phyloP scores from a whole-genome alignment of 208 protist species.

The Trypanosoma avium region DNA sequence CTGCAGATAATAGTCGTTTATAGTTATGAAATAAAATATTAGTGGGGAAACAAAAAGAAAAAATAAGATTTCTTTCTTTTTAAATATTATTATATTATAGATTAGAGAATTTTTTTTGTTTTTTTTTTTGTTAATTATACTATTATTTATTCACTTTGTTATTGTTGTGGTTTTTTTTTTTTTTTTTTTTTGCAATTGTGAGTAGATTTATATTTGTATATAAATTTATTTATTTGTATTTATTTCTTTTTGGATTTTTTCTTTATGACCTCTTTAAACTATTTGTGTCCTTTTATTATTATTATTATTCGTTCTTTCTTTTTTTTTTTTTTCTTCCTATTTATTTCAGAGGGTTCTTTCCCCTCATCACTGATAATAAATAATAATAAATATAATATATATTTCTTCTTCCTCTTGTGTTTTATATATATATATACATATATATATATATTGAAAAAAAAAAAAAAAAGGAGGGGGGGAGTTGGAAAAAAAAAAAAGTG shows the following conservation, averaged over 20 bases:
- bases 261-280: background rate
- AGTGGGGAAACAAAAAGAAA: background rate
- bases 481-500: too few relatives aligned
- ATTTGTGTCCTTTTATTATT: background rate
- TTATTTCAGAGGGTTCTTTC: too few relatives aligned
- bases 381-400: background rate
- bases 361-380: too few relatives aligned
- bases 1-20: conserved; percentile 20
- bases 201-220: background rate
- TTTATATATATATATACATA: conserved; percentile 10
- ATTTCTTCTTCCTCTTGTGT: background rate
- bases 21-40: background rate
- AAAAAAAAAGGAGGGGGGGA: too few relatives aligned
- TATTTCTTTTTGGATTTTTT: conserved; percentile 1
- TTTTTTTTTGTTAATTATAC: too few relatives aligned
- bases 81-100: too few relatives aligned
- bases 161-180: background rate
- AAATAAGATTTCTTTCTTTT: background rate
- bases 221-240: conserved; percentile 4
- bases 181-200: background rate
- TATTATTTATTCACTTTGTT: too few relatives aligned
- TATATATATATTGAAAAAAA: conserved; percentile 8
- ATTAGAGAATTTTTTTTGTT: too few relatives aligned
- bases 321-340: background rate
- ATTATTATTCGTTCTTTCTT: background rate